Conservation (phyloP, 345 rosid genomes). For the Combretum micranthum region DNA sequence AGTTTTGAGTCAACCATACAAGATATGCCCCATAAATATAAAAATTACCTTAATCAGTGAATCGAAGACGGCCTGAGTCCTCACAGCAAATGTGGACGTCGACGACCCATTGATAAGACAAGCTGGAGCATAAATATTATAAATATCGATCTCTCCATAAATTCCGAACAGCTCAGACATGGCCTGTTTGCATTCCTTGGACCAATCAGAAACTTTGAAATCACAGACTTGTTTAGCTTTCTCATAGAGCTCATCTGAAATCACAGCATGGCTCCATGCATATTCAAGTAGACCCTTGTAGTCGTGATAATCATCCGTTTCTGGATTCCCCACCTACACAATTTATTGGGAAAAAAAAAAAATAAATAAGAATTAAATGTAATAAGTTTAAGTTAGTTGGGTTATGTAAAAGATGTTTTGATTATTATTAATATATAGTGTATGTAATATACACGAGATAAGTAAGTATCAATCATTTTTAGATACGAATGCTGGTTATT, state of each 20-base stretch:
- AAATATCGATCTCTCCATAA: slow-evolving; percentile 1
- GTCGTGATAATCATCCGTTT: slow-evolving; percentile 10
- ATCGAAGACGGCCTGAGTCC: not conserved
- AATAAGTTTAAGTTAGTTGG: too few relatives aligned
- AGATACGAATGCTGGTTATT: too few relatives aligned
- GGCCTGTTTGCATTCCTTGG: not conserved
- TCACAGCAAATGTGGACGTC: not conserved
- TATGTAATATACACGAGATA: too few relatives aligned
- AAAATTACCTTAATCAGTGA: not conserved
- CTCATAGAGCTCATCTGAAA: not conserved
- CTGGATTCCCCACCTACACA: slow-evolving; percentile 16
- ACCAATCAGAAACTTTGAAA: not conserved
- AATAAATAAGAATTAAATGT: not conserved
- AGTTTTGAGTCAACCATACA: not conserved
- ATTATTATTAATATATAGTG: too few relatives aligned
- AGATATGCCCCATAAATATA: not conserved
- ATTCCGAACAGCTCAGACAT: not conserved
- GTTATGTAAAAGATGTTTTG: too few relatives aligned
- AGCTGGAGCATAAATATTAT: slow-evolving; percentile 4
- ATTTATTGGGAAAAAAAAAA: not conserved
- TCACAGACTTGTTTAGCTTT: not conserved
- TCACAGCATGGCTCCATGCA: slow-evolving; percentile 7
- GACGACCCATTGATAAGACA: not conserved
- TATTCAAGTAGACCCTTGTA: slow-evolving; percentile 7
- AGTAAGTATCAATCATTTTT: too few relatives aligned